Base-by-base conservation (phyloP, 1,139 yeast species). In the Geotrichum europaeum region DNA sequence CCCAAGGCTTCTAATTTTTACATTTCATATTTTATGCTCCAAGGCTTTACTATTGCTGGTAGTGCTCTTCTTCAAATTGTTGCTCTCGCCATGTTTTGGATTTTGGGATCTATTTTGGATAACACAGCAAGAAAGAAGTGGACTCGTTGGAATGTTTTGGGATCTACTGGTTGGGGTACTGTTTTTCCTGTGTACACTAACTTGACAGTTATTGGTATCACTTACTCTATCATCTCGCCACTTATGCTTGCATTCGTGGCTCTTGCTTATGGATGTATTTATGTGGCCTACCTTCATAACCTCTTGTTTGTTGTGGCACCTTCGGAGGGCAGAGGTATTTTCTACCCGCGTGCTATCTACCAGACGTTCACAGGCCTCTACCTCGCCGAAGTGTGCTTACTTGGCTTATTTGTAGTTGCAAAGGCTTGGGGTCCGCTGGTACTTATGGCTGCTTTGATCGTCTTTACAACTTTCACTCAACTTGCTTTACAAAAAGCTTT, bases 341-440 rank as follows among this genome's bases (percentile, higher is more conserved):
- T 86, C 74, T 94, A 90, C 72, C 96, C 96, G 61, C 81, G 86
- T 66, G 97, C 97, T 1, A 77, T 94, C 64, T 87, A 86, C 75
- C 97, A 94, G 75, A 85, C 94, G 0, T 84, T 94, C 70, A 86
- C 88, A 51, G 98, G 98, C 61, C 75, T 94, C 54, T 94, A 94
- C 73, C 75, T 94, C 66, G 96, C 95, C 24, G 94, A 94, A 74
- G 74, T 91, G 40, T 89, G 96, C 77, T 71, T 94, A 70, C 76
- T 92, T 65, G 97, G 96, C 61, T 78, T 94, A 65, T 90, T 91
- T 72, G 89, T 85, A 32, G 90, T 91, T 69, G 95, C 96, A 65
- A 89, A 90, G 79, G 89, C 96, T 61, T 92, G 97, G 97, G 97
- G 96, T 50, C 96, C 96, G 55, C 81, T 92, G 65, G 92, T 83